Evolutionary conservation across 768 basidiomycete genomes (phyloP), one percentile per base, ranked within the genome.

Genomic region (Rhizopogon vesiculosus): DNA sequence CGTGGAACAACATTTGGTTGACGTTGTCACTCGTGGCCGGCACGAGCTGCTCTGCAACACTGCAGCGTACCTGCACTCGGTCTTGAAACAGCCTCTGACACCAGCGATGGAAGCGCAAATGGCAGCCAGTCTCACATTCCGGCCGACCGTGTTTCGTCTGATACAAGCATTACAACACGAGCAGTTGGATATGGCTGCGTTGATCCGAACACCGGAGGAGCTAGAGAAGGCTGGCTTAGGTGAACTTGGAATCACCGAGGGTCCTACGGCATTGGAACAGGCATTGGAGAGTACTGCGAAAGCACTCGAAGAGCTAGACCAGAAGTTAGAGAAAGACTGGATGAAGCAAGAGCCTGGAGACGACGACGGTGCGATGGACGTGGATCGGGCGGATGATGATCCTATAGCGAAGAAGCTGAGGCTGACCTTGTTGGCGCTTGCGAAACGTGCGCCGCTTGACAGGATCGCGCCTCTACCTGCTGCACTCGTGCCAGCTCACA

Each of bases 361-460:
- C 35, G 42, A 19, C 1, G 44, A 44, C 16, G 22, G 41, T 10
- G 41, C 39, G 22, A 64, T 66, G 60, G 57, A 65, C 19, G 59
- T 63, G 7, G 67, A 74, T 41, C 45, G 50, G 45, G 43, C 13
- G 12, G 60, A 53, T 5, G 86, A 86, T 64, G 81, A 85, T 54
- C 74, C 78, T 2, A 60, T 73, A 16, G 46, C 84, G 62, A 78
- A 79, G 53, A 78, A 83, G 52, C 72, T 91, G 48, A 78, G 89
- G 40, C 73, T 91, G 59, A 91, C 89, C 64, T 73, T 92, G 29
- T 76, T 92, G 28, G 88, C 89, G 2, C 74, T 92, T 35, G 86
- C 87, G 55, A 89, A 90, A 64, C 79, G 88, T 6, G 88, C 88
- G 9, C 90, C 90, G 1, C 64, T 90, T 57, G 86, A 89, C 61